A percentile compares a stretch with the other conserved stretches of the same genome.
Evolutionary conservation across 192 early-diverging fungal genomes (phyloP).

Genomic region (Phycomyces nitens): DNA sequence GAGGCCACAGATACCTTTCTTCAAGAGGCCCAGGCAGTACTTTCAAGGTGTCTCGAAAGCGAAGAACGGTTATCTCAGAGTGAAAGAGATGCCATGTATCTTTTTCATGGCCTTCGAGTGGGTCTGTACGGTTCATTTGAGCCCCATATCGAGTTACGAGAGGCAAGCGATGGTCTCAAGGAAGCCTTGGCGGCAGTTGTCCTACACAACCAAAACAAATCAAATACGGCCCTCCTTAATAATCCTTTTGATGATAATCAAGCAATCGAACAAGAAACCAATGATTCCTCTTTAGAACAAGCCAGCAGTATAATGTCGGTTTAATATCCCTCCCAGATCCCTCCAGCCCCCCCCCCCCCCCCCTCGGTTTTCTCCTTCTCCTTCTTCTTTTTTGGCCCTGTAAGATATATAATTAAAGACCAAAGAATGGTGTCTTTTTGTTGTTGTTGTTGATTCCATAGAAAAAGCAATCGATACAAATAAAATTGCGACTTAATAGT

Average conservation of each 20-base stretch:
- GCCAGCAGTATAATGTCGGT: no score
- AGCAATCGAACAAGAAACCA: not conserved
- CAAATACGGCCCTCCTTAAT: not conserved
- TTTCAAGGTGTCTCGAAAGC: conserved; percentile 33
- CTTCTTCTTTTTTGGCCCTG: no score
- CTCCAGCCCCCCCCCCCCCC: no score
- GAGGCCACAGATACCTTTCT: not conserved
- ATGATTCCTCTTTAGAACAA: not conserved
- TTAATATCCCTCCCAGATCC: no score
- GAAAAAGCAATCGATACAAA: no score
- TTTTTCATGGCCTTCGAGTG: conserved; percentile 34
- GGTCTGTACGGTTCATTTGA: conserved; percentile 20
- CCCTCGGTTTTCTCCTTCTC: no score
- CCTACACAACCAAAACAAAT: conserved; percentile 1
- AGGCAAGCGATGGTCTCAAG: conserved; percentile 3
- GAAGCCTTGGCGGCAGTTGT: not conserved
- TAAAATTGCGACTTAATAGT: no score
- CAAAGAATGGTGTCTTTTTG: no score
- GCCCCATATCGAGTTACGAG: conserved; percentile 14
- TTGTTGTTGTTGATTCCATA: no score
- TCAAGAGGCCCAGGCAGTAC: conserved; percentile 12
- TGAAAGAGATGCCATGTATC: conserved; percentile 39
- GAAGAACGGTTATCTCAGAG: conserved; percentile 28
- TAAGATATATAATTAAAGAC: no score
- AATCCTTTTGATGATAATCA: conserved; percentile 38